phyloP scores from a whole-genome alignment of 805 yeast genomes.

The Schwanniomyces polymorphus region DNA sequence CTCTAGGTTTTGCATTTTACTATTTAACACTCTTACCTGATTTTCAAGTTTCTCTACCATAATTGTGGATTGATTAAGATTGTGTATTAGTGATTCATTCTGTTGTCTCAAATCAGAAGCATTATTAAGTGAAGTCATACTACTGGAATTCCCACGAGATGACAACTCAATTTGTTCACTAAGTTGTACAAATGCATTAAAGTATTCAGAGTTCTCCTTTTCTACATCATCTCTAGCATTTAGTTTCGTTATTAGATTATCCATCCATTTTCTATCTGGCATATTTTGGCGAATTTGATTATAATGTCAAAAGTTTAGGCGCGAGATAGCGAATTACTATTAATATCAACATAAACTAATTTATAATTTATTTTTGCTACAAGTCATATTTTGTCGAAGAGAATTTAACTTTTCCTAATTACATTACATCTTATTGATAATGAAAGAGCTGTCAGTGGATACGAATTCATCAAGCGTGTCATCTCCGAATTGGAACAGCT shows the following conservation, averaged over 20 bases:
- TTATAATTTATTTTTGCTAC: background rate
- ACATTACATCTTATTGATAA: background rate
- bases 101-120: conserved; percentile 17
- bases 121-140: conserved; percentile 12
- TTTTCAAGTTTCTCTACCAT: conserved; percentile 22
- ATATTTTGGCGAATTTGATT: background rate
- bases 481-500: conserved; percentile 2
- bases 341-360: background rate
- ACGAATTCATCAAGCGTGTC: background rate
- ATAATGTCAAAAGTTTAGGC: background rate
- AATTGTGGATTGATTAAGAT: conserved; percentile 25
- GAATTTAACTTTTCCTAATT: background rate
- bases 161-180: conserved; percentile 12
- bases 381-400: background rate
- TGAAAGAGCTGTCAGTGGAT: background rate
- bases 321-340: conserved; percentile 1
- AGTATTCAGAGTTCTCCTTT: conserved; percentile 29
- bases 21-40: conserved; percentile 8
- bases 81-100: conserved; percentile 18
- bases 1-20: conserved; percentile 13
- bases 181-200: conserved; percentile 32
- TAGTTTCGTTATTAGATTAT: conserved; percentile 23
- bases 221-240: conserved; percentile 31
- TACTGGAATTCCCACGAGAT: conserved; percentile 2
- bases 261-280: conserved; percentile 16